Conservation (phyloP, 306 rosid genomes). For the Parietaria judaica region DNA sequence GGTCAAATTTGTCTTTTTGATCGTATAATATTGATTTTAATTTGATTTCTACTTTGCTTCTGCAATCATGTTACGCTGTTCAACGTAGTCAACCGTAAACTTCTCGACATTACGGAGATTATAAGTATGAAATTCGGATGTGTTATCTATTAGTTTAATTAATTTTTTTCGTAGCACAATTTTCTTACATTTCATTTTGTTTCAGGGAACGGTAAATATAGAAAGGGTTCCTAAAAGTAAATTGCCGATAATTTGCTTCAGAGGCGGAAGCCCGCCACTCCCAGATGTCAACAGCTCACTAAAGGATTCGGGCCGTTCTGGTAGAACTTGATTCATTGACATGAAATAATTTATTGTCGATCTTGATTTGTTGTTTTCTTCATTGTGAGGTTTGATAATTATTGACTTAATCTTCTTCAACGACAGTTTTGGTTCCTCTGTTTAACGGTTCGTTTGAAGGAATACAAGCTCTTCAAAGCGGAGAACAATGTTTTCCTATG, state of each 20-base stretch:
- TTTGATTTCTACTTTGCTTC: neutral
- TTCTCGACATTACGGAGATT: neutral
- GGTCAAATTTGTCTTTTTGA: neutral
- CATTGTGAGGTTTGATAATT: neutral
- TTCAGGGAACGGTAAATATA: constrained; percentile 49
- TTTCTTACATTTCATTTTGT: constrained; percentile 9
- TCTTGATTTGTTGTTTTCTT: neutral
- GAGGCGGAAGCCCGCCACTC: constrained; percentile 86
- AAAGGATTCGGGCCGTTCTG: constrained; percentile 43
- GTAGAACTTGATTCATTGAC: constrained; percentile 10
- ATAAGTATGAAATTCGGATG: neutral
- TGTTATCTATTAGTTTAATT: constrained; percentile 4
- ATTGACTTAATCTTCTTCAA: constrained; percentile 11
- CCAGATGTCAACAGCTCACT: constrained; percentile 63
- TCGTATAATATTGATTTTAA: neutral
- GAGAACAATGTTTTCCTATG: constrained; percentile 87
- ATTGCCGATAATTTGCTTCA: constrained; percentile 71
- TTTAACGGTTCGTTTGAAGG: constrained; percentile 34
- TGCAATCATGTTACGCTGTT: neutral
- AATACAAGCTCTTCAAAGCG: constrained; percentile 49
- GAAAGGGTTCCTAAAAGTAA: constrained; percentile 42
- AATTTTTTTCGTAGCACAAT: neutral
- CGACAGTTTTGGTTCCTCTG: constrained; percentile 22
- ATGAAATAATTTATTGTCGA: neutral
- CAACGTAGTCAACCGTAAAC: neutral